Evolutionary conservation across 345 rosid genomes (phyloP), one percentile per base, ranked within the genome.

Genomic region (Gossypium ekmanianum): DNA sequence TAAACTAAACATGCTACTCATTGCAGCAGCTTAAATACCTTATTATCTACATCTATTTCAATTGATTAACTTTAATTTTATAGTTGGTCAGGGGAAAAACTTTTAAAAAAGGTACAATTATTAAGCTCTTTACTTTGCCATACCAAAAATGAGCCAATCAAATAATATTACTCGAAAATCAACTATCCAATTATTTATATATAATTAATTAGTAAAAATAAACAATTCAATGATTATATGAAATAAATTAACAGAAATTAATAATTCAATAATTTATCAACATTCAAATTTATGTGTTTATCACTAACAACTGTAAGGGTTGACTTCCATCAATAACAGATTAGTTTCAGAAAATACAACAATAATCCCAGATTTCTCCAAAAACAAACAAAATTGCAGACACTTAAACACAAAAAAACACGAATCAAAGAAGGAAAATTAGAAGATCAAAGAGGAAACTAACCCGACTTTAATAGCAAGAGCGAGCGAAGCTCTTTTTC

Each of bases 381-480:
- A 63, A 18, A 72, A 58, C 20, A 72, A 34, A 22, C 34, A 58
- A 72, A 58, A 2, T 22, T 18, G 22, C 14, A 14, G 4, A 47
- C 18, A 0, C 5, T 67, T 22, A 14, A 47, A 67, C 41, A 17
- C 45, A 2, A 22, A 51, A 4, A 70, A 64, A 64, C 26, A 54
- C 3, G 20, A 13, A 71, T 29, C 14, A 65, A 18, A 22, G 43
- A 52, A 64, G 59, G 58, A 65, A 73, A 6, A 34, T 1, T 34
- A 63, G 50, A 4, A 7, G 39, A 17, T 34, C 41, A 5, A 34
- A 34, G 52, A 59, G 62, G 51, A 54, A 74, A 78, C 71, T 58
- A 58, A 93, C 97, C 98, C 98, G 78, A 80, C 94, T 85, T 87
- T 90, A 75, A 91, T 87, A 74, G 91, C 97, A 57, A 94, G 97